Percentiles rank a stretch among this genome's conserved stretches.
These are phyloP conservation scores for Solanum appendiculatum DNA, from an alignment of 257 asterid genomes.

Conservation along the genomic window DNA sequence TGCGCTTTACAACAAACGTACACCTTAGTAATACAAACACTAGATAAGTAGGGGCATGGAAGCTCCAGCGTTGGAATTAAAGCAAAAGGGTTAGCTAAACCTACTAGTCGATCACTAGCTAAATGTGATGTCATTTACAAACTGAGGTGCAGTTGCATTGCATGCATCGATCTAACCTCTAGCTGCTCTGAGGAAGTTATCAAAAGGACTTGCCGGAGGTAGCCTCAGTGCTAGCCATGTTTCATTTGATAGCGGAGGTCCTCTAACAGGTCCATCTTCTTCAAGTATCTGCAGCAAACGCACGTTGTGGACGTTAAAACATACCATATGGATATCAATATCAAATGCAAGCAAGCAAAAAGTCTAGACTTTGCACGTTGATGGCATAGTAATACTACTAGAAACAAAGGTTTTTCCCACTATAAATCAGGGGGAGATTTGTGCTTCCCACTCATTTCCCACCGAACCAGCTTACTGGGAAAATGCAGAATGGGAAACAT, in stretches of 20 bases:
- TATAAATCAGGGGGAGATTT: no score
- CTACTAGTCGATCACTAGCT: neutral
- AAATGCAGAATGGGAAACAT: no score
- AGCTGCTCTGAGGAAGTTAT: slow-evolving; percentile 96
- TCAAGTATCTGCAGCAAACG: slow-evolving; percentile 24
- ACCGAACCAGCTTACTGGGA: no score
- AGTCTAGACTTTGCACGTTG: neutral
- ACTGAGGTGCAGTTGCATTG: neutral
- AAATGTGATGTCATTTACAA: neutral
- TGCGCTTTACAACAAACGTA: neutral
- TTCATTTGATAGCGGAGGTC: slow-evolving; percentile 21
- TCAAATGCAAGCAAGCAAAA: neutral
- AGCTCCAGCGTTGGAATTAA: neutral
- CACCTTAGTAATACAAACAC: neutral
- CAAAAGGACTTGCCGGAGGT: slow-evolving; percentile 98
- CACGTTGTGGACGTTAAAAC: neutral
- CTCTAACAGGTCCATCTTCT: slow-evolving; percentile 20
- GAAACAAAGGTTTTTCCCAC: no score
- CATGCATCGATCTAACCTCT: slow-evolving; percentile 47
- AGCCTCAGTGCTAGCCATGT: slow-evolving; percentile 71
- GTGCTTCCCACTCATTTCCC: no score
- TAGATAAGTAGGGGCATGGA: neutral
- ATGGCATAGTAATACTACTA: neutral
- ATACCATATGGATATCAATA: neutral
- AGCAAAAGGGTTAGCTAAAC: neutral